phyloP scores from a whole-genome alignment of 305 asterid genomes.

The Plantago lanceolata region DNA sequence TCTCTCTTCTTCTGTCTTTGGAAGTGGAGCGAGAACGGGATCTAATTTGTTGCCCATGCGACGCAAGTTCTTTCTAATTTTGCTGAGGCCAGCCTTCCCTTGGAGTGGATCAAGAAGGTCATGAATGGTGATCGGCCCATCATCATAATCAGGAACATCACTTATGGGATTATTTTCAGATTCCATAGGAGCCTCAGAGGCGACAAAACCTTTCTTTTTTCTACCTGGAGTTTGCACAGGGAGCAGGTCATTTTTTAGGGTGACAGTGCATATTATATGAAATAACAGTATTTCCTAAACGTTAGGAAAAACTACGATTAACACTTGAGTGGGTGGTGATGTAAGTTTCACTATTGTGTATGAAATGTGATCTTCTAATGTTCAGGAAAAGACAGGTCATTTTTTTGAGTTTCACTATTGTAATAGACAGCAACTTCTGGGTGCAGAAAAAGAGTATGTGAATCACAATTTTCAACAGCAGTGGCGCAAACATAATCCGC shows the following conservation, averaged over 20 bases:
- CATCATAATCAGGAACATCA: conserved; percentile 59
- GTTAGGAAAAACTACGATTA: background rate
- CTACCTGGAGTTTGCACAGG: conserved; percentile 37
- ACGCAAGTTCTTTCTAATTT: conserved; percentile 45
- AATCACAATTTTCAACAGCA: too few species aligned
- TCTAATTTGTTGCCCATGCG: conserved; percentile 48
- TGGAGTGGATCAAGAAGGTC: conserved; percentile 75
- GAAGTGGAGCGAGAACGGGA: conserved; percentile 63
- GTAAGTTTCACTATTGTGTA: too few species aligned
- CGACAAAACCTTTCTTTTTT: conserved; percentile 46
- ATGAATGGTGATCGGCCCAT: conserved; percentile 55
- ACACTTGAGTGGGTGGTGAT: too few species aligned
- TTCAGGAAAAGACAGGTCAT: too few species aligned
- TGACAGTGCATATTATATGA: background rate
- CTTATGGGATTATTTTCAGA: conserved; percentile 83
- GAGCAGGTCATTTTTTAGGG: conserved; percentile 17
- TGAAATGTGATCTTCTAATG: too few species aligned
- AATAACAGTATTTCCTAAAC: background rate
- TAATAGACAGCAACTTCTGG: too few species aligned
- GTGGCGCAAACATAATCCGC: too few species aligned
- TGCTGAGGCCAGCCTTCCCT: conserved; percentile 51
- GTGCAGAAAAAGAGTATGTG: too few species aligned
- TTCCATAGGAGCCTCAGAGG: conserved; percentile 84
- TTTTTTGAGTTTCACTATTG: too few species aligned
- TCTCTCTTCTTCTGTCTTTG: conserved; percentile 58